phyloP scores from a whole-genome alignment of 495 filamentous ascomycete species.

The Trypethelium eluteriae region DNA sequence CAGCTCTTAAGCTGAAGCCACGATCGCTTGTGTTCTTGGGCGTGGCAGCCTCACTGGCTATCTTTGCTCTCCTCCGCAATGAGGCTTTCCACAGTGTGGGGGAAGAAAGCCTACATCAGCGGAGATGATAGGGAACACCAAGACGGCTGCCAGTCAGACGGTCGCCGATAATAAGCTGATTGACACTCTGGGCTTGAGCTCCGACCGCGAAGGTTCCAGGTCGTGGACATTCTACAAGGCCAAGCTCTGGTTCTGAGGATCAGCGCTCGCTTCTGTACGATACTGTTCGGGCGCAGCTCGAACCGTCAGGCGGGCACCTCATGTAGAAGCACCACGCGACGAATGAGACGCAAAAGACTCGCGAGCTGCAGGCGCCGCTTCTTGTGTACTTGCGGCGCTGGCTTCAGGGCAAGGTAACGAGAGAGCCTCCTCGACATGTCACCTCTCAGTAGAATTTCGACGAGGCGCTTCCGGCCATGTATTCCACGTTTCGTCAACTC shows the following conservation, averaged over 20 bases:
- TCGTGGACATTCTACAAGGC: background rate
- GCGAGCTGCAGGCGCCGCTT: slow-evolving; percentile 8
- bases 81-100: background rate
- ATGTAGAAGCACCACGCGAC: background rate
- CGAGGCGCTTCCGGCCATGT: too few relatives aligned
- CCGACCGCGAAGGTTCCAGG: background rate
- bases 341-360: background rate
- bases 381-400: background rate
- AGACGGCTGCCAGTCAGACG: background rate
- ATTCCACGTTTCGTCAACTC: too few relatives aligned
- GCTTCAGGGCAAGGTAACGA: too few relatives aligned
- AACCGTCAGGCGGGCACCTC: too few relatives aligned
- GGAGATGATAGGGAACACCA: background rate
- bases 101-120: background rate
- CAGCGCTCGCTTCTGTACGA: background rate
- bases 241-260: slow-evolving; percentile 1
- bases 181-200: background rate
- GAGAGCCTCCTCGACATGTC: too few relatives aligned
- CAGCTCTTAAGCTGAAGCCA: background rate
- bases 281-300: too few relatives aligned
- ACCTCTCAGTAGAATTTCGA: too few relatives aligned
- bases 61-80: background rate
- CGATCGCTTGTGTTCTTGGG: background rate
- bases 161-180: background rate
- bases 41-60: background rate